A percentile compares a stretch with the other conserved stretches of the same genome.
phyloP scores from a whole-genome alignment of 257 asterid species.

The Handroanthus guayacan region DNA sequence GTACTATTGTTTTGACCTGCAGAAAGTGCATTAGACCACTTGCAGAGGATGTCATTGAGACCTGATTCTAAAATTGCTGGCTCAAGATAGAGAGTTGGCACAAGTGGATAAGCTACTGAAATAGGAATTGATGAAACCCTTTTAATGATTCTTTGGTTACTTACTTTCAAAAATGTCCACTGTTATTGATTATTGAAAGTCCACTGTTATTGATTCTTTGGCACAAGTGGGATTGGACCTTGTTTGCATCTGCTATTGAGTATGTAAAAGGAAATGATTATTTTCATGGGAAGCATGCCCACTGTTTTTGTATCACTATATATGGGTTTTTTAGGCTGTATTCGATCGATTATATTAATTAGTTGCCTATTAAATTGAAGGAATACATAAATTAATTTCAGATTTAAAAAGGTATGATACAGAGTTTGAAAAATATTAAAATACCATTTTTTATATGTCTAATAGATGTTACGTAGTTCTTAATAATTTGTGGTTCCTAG shows the following conservation, averaged over 20 bases:
- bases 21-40: conserved; percentile 34
- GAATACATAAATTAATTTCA: too few species aligned
- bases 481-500: too few species aligned
- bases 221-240: background rate
- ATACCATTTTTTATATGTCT: too few species aligned
- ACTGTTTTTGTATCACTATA: too few species aligned
- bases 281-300: background rate
- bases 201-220: too few species aligned
- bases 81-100: conserved; percentile 32
- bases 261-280: background rate
- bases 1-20: conserved; percentile 39
- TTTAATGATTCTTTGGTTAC: conserved; percentile 21
- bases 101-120: conserved; percentile 36
- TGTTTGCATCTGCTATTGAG: background rate
- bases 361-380: too few species aligned
- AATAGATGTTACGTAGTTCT: too few species aligned
- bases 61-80: conserved; percentile 35
- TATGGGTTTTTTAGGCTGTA: too few species aligned
- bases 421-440: too few species aligned
- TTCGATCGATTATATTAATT: too few species aligned
- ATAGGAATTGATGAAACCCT: conserved; percentile 22
- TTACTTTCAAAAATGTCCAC: conserved; percentile 10
- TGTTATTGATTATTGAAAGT: too few species aligned
- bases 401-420: too few species aligned
- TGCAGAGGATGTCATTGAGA: conserved; percentile 25